Evolutionary conservation across 140 eudicot genomes (phyloP).

Genomic region (Flaveria floridana): DNA sequence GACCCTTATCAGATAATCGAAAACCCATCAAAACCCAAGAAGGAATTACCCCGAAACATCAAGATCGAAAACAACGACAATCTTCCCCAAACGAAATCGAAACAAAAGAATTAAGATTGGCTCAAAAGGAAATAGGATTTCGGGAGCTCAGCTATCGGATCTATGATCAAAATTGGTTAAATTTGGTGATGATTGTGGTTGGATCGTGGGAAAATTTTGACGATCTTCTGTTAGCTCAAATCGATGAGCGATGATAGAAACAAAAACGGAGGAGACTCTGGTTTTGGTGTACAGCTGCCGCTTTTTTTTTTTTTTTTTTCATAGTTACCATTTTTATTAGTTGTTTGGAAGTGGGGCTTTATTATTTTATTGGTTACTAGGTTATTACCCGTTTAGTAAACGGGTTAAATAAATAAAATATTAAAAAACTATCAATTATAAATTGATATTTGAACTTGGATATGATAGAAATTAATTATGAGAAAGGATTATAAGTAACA

Average conservation of each 20-base stretch:
- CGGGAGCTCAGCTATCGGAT: slow-evolving; percentile 36
- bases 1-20: slow-evolving; percentile 40
- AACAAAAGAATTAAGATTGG: slow-evolving; percentile 9
- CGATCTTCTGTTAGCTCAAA: slow-evolving; percentile 59
- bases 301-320: slow-evolving; percentile 36
- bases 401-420: too few relatives aligned
- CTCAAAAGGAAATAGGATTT: slow-evolving; percentile 2
- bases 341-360: slow-evolving; percentile 29
- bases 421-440: too few relatives aligned
- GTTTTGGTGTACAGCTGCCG: slow-evolving; percentile 77
- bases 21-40: slow-evolving; percentile 45
- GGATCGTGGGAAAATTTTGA: slow-evolving; percentile 46
- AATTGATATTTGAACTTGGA: too few relatives aligned
- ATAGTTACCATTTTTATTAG: slow-evolving; percentile 21
- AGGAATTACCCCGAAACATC: slow-evolving; percentile 38
- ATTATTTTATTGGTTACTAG: background rate
- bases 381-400: too few relatives aligned
- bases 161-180: slow-evolving; percentile 38
- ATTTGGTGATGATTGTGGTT: slow-evolving; percentile 29
- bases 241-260: slow-evolving; percentile 59
- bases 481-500: too few relatives aligned
- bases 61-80: slow-evolving; percentile 47
- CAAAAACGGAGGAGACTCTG: slow-evolving; percentile 48
- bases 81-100: slow-evolving; percentile 20
- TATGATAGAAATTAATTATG: too few relatives aligned